Percentiles rank a stretch among this genome's conserved stretches.
These are phyloP conservation scores for Daldinia vernicosa DNA, from an alignment of 495 filamentous ascomycete genomes.

Conservation along the genomic window DNA sequence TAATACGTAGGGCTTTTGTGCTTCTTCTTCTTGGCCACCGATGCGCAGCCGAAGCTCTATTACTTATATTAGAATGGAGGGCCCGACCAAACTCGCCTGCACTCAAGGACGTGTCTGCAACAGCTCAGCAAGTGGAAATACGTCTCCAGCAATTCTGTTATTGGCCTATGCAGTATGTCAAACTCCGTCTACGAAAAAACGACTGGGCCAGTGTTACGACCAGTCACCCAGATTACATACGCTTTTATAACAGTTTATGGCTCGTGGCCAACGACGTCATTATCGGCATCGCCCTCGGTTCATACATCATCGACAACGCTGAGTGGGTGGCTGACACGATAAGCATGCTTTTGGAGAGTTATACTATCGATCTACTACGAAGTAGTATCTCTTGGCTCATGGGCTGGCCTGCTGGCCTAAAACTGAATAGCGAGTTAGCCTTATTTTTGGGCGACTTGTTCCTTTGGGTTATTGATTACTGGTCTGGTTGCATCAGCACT, in stretches of 20 bases:
- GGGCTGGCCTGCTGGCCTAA: constrained; percentile 97
- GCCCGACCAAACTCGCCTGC: constrained; percentile 81
- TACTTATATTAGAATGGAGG: constrained; percentile 88
- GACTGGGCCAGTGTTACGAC: constrained; percentile 97
- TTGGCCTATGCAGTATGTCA: constrained; percentile 96
- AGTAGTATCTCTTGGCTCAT: constrained; percentile 94
- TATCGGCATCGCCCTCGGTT: constrained; percentile 94
- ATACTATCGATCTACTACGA: constrained; percentile 89
- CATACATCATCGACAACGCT: constrained; percentile 96
- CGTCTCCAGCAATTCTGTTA: constrained; percentile 98
- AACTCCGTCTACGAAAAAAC: constrained; percentile 82
- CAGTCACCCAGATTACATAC: constrained; percentile 97
- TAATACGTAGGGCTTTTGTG: constrained; percentile 77
- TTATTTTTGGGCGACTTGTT: constrained; percentile 94
- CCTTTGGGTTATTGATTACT: constrained; percentile 97
- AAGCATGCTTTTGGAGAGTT: constrained; percentile 76
- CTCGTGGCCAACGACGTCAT: constrained; percentile 99
- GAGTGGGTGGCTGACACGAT: constrained; percentile 85
- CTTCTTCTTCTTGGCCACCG: constrained; percentile 82
- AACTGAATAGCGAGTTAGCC: constrained; percentile 94
- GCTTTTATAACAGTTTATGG: constrained; percentile 99
- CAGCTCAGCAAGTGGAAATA: constrained; percentile 98
- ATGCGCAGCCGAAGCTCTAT: constrained; percentile 77
- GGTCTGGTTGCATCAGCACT: constrained; percentile 81
- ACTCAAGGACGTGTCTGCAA: constrained; percentile 94